These are phyloP conservation scores for Sporisorium sorghi DNA, from an alignment of 1,284 basidiomycete species.

Conservation along the genomic window DNA sequence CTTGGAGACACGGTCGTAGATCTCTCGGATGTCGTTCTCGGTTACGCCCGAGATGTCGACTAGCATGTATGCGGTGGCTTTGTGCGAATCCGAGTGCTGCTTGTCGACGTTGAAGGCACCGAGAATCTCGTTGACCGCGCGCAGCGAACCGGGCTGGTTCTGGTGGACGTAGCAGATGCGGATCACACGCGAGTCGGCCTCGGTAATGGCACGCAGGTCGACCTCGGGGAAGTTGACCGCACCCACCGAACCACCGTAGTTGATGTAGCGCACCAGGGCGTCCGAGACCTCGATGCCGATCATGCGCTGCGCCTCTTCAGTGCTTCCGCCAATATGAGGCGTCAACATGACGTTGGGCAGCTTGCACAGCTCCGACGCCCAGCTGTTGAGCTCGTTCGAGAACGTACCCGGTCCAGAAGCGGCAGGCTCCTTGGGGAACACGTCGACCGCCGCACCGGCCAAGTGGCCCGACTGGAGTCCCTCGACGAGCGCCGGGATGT, in stretches of 20 bases:
- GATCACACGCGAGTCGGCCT: slow-evolving; percentile 82
- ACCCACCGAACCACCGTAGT: slow-evolving; percentile 86
- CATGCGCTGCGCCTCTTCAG: slow-evolving; percentile 97
- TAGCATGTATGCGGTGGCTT: slow-evolving; percentile 93
- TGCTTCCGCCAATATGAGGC: slow-evolving; percentile 98
- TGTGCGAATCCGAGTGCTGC: slow-evolving; percentile 96
- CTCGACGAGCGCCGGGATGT: slow-evolving; percentile 88
- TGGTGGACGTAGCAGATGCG: slow-evolving; percentile 95
- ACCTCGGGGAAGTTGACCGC: slow-evolving; percentile 99
- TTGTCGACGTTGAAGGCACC: slow-evolving; percentile 98
- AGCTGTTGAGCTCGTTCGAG: slow-evolving; percentile 61
- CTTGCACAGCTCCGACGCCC: slow-evolving; percentile 60
- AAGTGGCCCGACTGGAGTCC: slow-evolving; percentile 86
- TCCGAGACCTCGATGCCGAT: slow-evolving; percentile 95
- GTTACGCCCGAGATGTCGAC: slow-evolving; percentile 94
- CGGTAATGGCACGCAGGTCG: slow-evolving; percentile 85
- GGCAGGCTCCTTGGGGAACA: slow-evolving; percentile 92
- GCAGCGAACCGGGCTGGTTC: slow-evolving; percentile 97
- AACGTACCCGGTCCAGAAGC: slow-evolving; percentile 86
- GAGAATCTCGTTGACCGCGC: slow-evolving; percentile 89
- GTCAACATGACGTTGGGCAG: slow-evolving; percentile 66
- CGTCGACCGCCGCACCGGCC: slow-evolving; percentile 93
- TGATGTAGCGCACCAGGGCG: slow-evolving; percentile 88
- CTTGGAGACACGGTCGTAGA: slow-evolving; percentile 84
- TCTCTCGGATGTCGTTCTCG: slow-evolving; percentile 81